Evolutionary conservation across 768 basidiomycete genomes (phyloP).

Genomic region (Chiua virens): DNA sequence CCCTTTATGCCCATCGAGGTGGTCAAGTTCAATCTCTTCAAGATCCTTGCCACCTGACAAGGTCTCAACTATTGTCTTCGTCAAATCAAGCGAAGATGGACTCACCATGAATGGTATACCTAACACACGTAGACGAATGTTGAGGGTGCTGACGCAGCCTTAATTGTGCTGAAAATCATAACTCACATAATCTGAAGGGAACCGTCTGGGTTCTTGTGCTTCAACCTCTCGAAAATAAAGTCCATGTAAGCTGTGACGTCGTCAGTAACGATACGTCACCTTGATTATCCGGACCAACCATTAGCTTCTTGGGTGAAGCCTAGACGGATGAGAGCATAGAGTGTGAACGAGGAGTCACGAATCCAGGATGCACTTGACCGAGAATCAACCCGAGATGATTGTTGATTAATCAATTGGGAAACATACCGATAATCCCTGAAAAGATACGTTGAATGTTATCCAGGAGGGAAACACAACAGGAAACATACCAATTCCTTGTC

Average conservation of each 20-base stretch:
- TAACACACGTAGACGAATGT: constrained; percentile 5
- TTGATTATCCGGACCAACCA: constrained; percentile 42
- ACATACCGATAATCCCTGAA: constrained; percentile 64
- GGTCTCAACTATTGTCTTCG: neutral
- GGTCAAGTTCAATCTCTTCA: constrained; percentile 78
- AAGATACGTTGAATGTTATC: neutral
- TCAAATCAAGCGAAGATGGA: neutral
- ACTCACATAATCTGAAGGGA: constrained; percentile 88
- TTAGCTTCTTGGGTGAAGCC: constrained; percentile 94
- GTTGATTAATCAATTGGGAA: neutral
- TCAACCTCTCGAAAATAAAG: constrained; percentile 82
- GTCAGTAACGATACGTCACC: neutral
- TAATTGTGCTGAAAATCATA: neutral
- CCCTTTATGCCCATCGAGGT: constrained; percentile 87
- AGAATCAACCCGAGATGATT: neutral
- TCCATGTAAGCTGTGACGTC: constrained; percentile 72
- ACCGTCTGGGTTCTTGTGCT: constrained; percentile 85
- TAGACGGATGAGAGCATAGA: constrained; percentile 90
- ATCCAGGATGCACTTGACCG: constrained; percentile 75
- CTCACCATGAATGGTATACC: constrained; percentile 87
- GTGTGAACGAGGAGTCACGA: constrained; percentile 93
- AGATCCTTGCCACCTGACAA: constrained; percentile 68
- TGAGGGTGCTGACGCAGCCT: neutral
- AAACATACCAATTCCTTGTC: constrained; percentile 77
- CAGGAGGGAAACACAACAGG: neutral